phyloP scores from a whole-genome alignment of 108 stramenopile genomes.

The Epipyxis sp. region DNA sequence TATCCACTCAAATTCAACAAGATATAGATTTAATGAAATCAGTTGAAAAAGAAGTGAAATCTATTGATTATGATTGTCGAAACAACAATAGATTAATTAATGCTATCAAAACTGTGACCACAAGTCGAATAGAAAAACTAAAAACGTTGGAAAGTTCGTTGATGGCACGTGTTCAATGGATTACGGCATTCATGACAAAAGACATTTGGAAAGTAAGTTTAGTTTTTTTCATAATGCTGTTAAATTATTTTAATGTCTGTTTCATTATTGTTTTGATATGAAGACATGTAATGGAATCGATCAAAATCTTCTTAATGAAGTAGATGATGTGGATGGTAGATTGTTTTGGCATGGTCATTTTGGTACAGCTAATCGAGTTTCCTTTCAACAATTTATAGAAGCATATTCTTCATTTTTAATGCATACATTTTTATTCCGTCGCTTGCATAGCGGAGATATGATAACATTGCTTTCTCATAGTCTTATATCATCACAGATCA shows the following conservation, averaged over 20 bases:
- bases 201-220: conserved; percentile 15
- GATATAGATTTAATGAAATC: not conserved
- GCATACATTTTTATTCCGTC: not conserved
- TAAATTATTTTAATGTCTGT: not conserved
- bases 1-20: not conserved
- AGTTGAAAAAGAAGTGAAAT: not conserved
- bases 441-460: no score
- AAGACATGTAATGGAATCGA: conserved; percentile 2
- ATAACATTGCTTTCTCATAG: no score
- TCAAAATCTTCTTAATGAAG: not conserved
- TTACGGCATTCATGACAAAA: conserved; percentile 16
- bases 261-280: not conserved
- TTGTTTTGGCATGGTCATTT: conserved; percentile 29
- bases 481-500: no score
- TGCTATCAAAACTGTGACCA: not conserved
- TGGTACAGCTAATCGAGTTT: not conserved
- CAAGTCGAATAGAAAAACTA: not conserved
- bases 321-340: conserved; percentile 9
- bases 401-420: conserved; percentile 6
- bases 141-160: not conserved
- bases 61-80: not conserved
- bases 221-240: not conserved
- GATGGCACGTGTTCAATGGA: not conserved
- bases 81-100: not conserved
- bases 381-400: not conserved